These are phyloP conservation scores for Phaeodactylum tricornutum DNA, from an alignment of 108 stramenopile species.

Conservation along the genomic window DNA sequence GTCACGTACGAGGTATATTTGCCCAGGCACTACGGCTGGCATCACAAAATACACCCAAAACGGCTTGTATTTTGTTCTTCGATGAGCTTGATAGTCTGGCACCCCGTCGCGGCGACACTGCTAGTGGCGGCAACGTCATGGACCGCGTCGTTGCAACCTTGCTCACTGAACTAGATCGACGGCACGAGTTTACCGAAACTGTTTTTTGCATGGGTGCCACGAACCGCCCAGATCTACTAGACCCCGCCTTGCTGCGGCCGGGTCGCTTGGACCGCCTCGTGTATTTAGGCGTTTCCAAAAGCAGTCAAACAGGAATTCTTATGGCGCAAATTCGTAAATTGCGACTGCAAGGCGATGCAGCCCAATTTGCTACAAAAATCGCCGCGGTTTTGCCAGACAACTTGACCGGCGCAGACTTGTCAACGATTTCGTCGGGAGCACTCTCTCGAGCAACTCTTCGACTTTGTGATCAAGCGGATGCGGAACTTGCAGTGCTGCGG, in stretches of 20 bases:
- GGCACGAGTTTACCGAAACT: conserved; percentile 15
- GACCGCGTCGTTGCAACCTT: conserved; percentile 91
- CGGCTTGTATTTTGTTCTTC: conserved; percentile 76
- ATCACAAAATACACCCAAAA: conserved; percentile 11
- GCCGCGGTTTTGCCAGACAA: conserved; percentile 58
- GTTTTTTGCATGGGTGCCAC: conserved; percentile 97
- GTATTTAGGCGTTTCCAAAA: conserved; percentile 67
- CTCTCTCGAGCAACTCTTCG: conserved; percentile 61
- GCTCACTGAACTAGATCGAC: conserved; percentile 77
- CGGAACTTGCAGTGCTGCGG: conserved; percentile 25
- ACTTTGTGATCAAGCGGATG: conserved; percentile 63
- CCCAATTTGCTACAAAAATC: conserved; percentile 34
- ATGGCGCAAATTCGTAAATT: conserved; percentile 83
- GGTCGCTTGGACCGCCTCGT: conserved; percentile 96
- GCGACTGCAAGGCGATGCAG: conserved; percentile 55
- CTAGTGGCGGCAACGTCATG: conserved; percentile 85
- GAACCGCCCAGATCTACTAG: conserved; percentile 96
- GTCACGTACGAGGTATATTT: conserved; percentile 86
- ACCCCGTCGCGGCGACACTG: conserved; percentile 74
- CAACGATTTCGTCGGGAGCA: conserved; percentile 81
- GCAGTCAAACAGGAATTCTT: conserved; percentile 45
- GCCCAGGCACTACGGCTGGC: conserved; percentile 61
- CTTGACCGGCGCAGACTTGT: conserved; percentile 91
- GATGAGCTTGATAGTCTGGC: conserved; percentile 98
- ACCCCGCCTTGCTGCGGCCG: conserved; percentile 90